Evolutionary conservation across 495 filamentous ascomycete species (phyloP).

Genomic region (Daldinia grandis): DNA sequence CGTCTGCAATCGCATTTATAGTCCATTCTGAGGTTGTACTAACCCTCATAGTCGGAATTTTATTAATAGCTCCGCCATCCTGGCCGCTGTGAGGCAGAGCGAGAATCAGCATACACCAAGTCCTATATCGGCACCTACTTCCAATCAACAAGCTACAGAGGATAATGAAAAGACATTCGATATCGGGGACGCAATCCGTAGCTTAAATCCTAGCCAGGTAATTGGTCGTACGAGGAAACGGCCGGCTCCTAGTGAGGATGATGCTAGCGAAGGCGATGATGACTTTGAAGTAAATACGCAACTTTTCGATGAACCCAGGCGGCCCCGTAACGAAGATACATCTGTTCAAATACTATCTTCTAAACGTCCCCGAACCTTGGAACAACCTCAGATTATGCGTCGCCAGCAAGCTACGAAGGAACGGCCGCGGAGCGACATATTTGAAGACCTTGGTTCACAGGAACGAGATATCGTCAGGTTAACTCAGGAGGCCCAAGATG

Average conservation of each 20-base stretch:
- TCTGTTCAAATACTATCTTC: background rate
- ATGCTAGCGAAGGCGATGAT: conserved; percentile 23
- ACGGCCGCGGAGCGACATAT: conserved; percentile 3
- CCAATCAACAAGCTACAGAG: conserved; percentile 14
- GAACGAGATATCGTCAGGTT: conserved; percentile 34
- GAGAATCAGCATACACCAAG: conserved; percentile 9
- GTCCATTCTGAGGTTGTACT: conserved; percentile 8
- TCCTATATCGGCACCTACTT: background rate
- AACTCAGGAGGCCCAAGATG: conserved; percentile 35
- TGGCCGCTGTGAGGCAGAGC: conserved; percentile 40
- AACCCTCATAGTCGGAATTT: conserved; percentile 36
- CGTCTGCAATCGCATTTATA: background rate
- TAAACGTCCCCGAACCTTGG: conserved; percentile 11
- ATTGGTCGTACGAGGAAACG: conserved; percentile 25
- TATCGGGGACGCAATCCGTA: conserved; percentile 38
- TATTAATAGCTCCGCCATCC: conserved; percentile 29
- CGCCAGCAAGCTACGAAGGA: background rate
- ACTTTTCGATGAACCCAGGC: conserved; percentile 24
- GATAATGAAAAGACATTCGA: conserved; percentile 12
- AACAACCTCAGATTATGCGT: background rate
- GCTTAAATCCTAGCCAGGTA: conserved; percentile 28
- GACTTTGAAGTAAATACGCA: conserved; percentile 46
- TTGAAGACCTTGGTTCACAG: conserved; percentile 27
- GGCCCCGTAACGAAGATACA: background rate
- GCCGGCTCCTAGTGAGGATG: background rate